These are phyloP conservation scores for Colletotrichum cereale DNA, from an alignment of 2,329 filamentous ascomycete genomes.

Conservation along the genomic window DNA sequence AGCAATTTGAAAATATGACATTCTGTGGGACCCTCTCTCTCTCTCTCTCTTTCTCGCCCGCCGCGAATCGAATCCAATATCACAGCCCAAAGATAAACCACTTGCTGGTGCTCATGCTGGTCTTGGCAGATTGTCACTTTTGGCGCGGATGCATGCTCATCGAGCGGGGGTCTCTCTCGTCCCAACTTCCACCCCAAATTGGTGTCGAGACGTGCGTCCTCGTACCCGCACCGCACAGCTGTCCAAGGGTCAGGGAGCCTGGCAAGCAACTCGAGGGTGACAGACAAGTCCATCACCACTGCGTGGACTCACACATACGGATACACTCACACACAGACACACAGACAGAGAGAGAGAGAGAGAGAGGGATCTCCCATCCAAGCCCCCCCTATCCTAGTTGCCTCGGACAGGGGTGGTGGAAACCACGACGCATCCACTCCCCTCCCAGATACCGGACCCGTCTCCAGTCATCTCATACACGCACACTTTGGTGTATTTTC, in stretches of 20 bases:
- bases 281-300: too few relatives aligned
- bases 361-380: conserved; percentile 17
- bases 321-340: background rate
- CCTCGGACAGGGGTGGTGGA: conserved; percentile 33
- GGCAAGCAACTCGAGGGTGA: conserved; percentile 12
- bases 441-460: conserved; percentile 28
- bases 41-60: background rate
- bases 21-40: conserved; percentile 18
- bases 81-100: conserved; percentile 4
- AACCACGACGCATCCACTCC: conserved; percentile 22
- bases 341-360: background rate
- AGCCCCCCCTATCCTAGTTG: conserved; percentile 3
- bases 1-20: conserved; percentile 9
- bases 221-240: conserved; percentile 33
- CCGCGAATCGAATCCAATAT: conserved; percentile 16
- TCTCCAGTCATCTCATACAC: conserved; percentile 35
- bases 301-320: too few relatives aligned
- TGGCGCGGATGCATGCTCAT: conserved; percentile 13
- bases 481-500: conserved; percentile 25
- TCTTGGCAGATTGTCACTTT: background rate
- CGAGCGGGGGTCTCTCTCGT: conserved; percentile 22
- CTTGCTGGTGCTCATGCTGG: background rate
- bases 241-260: conserved; percentile 14
- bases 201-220: conserved; percentile 6
- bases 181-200: conserved; percentile 29